phyloP scores from a whole-genome alignment of 306 rosid genomes.

The Dryas drummondii region DNA sequence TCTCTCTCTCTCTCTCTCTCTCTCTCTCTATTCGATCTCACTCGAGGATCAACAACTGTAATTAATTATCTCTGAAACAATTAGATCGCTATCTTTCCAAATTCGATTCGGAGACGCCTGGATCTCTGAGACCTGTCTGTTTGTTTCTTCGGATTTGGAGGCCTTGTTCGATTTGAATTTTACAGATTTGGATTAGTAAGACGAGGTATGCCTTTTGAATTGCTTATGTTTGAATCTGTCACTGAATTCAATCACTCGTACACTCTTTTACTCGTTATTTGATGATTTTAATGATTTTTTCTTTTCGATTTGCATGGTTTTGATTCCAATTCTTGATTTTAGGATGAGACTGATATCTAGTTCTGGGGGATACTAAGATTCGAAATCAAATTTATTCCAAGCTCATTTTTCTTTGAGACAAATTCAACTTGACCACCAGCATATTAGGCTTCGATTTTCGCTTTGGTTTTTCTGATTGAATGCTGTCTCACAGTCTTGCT shows the following conservation, averaged over 20 bases:
- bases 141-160: constrained; percentile 3
- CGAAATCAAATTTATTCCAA: background rate
- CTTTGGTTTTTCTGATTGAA: background rate
- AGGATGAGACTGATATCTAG: background rate
- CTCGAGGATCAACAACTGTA: constrained; percentile 8
- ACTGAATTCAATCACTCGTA: background rate
- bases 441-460: background rate
- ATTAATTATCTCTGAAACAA: constrained; percentile 27
- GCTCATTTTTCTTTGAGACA: constrained; percentile 18
- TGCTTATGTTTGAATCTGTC: background rate
- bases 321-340: constrained; percentile 5
- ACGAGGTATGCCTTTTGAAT: background rate
- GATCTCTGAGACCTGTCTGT: background rate
- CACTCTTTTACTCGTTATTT: background rate
- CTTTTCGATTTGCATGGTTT: background rate
- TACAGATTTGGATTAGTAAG: constrained; percentile 2
- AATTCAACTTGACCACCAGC: constrained; percentile 11
- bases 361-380: background rate
- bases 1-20: background rate
- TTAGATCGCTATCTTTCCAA: constrained; percentile 48
- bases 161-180: background rate
- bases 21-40: constrained; percentile 20
- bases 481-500: background rate
- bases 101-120: constrained; percentile 26
- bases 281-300: constrained; percentile 8